Conservation (phyloP, 139 green algal genomes). For the Chlamydomonas sphaeroides region DNA sequence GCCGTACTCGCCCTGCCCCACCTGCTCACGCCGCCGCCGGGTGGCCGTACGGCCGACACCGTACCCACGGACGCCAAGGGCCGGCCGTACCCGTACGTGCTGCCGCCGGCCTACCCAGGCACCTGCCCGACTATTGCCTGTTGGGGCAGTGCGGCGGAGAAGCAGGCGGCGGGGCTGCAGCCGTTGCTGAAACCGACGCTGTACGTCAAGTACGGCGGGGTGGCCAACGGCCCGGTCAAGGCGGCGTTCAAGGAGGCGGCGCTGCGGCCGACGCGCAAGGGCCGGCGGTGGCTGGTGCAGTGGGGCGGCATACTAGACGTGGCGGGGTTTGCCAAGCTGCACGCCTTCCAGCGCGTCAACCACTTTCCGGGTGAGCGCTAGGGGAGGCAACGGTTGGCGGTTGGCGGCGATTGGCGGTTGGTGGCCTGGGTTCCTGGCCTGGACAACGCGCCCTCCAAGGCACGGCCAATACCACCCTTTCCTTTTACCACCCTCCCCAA, state of each 20-base stretch:
- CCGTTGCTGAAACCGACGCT: constrained; percentile 51
- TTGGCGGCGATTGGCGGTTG: no score
- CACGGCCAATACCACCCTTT: no score
- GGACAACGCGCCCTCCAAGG: no score
- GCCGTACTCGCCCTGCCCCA: not conserved
- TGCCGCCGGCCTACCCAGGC: constrained; percentile 45
- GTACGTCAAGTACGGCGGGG: constrained; percentile 60
- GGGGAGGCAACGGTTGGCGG: no score
- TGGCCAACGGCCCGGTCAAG: constrained; percentile 68
- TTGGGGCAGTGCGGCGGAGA: constrained; percentile 11
- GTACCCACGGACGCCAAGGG: constrained; percentile 44
- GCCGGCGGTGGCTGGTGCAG: constrained; percentile 57
- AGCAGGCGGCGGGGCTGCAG: constrained; percentile 34
- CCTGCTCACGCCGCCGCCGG: not conserved
- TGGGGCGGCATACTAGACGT: constrained; percentile 64
- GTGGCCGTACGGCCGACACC: not conserved
- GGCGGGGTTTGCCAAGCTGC: constrained; percentile 42
- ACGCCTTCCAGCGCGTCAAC: constrained; percentile 70
- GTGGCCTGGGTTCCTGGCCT: no score
- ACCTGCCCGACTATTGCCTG: constrained; percentile 54
- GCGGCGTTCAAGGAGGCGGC: constrained; percentile 57
- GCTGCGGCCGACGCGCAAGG: constrained; percentile 45
- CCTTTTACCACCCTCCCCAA: no score
- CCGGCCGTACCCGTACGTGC: constrained; percentile 50
- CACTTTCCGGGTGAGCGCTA: constrained; percentile 71